Evolutionary conservation across 495 filamentous ascomycete genomes (phyloP).

Genomic region (Usnea hakonensis): DNA sequence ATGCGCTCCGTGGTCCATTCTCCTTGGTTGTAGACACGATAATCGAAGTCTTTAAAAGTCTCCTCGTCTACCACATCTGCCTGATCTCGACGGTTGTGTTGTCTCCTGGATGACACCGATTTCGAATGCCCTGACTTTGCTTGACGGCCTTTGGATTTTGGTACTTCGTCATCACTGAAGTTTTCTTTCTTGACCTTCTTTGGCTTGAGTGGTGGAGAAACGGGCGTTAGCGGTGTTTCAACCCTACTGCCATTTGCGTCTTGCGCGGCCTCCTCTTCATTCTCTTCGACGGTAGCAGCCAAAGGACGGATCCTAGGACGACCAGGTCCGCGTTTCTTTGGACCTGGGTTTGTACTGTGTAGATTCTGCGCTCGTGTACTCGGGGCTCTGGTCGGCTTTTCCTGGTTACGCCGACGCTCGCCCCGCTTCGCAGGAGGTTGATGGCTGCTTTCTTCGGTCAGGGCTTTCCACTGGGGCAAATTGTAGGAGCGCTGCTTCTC

Average conservation of each 20-base stretch:
- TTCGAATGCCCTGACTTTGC: conserved; percentile 37
- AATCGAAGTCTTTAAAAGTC: conserved; percentile 81
- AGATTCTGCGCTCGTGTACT: conserved; percentile 27
- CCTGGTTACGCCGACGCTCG: conserved; percentile 71
- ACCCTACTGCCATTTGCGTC: conserved; percentile 33
- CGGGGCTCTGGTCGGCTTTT: conserved; percentile 44
- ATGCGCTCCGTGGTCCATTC: conserved; percentile 87
- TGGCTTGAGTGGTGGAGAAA: conserved; percentile 43
- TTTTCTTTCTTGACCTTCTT: conserved; percentile 43
- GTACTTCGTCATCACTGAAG: conserved; percentile 44
- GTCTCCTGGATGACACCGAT: conserved; percentile 60
- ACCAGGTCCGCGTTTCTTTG: conserved; percentile 41
- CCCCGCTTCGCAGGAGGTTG: conserved; percentile 93
- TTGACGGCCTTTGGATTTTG: conserved; percentile 47
- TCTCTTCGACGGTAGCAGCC: conserved; percentile 14
- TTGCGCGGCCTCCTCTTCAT: conserved; percentile 33
- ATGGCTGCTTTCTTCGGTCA: conserved; percentile 88
- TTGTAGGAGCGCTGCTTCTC: conserved; percentile 94
- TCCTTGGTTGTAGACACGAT: conserved; percentile 68
- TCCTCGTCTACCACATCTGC: conserved; percentile 72
- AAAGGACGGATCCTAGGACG: conserved; percentile 23
- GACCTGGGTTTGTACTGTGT: conserved; percentile 25
- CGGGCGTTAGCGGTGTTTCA: conserved; percentile 47
- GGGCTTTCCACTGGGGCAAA: conserved; percentile 84
- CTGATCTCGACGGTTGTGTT: conserved; percentile 69